Conservation (phyloP, 2,329 filamentous ascomycete genomes). For the Sclerotinia spermophila region DNA sequence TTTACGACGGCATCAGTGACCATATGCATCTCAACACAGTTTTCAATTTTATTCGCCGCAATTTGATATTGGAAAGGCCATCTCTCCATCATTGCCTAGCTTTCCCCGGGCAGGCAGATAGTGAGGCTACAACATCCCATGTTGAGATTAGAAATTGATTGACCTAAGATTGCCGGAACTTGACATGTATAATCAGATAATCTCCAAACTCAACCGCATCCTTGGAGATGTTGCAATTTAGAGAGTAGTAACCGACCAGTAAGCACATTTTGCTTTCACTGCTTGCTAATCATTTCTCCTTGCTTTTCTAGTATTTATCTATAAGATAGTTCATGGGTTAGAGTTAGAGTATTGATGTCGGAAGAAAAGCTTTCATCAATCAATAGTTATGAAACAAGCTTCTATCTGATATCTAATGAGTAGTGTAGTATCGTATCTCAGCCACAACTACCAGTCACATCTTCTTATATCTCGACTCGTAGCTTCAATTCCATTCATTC, state of each 20-base stretch:
- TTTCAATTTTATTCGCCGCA: too few species aligned
- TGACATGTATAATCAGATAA: neutral
- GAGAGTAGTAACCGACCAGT: neutral
- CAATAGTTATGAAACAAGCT: neutral
- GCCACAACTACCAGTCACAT: neutral
- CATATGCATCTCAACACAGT: neutral
- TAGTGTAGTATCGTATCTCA: too few species aligned
- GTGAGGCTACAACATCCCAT: neutral
- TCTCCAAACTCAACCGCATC: neutral
- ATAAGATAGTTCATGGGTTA: neutral
- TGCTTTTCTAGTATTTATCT: neutral
- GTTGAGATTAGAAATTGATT: neutral
- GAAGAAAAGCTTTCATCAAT: neutral
- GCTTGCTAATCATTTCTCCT: neutral
- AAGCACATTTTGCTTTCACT: neutral
- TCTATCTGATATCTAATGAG: too few species aligned
- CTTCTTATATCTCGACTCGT: neutral
- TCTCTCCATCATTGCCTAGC: neutral
- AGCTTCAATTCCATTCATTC: neutral
- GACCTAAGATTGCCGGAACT: neutral
- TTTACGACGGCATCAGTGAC: neutral
- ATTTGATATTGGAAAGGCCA: too few species aligned
- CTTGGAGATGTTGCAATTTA: neutral
- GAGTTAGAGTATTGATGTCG: neutral
- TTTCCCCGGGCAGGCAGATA: neutral